A percentile compares a stretch with the other conserved stretches of the same genome.
Conservation (phyloP, 2,329 filamentous ascomycete species). For the Phialophora verrucosa region DNA sequence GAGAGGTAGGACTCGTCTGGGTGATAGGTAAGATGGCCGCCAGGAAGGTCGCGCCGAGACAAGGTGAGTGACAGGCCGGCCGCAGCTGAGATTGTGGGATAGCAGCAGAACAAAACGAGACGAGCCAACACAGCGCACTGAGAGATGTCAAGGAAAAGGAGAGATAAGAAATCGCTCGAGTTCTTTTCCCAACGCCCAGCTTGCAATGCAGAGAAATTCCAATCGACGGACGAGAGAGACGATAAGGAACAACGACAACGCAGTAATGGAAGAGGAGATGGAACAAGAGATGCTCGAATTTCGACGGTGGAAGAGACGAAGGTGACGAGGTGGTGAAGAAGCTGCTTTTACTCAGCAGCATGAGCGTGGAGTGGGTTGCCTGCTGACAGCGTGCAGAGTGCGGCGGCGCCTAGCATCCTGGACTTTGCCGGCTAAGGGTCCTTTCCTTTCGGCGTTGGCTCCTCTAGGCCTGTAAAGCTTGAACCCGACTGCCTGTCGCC, state of each 20-base stretch:
- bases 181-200: constrained; percentile 38
- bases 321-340: constrained; percentile 12
- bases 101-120: constrained; percentile 35
- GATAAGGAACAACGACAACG: constrained; percentile 22
- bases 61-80: constrained; percentile 23
- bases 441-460: neutral
- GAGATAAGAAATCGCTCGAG: constrained; percentile 39
- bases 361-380: constrained; percentile 1
- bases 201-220: constrained; percentile 39
- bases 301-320: constrained; percentile 24
- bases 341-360: constrained; percentile 7
- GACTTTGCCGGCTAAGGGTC: neutral
- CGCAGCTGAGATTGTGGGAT: constrained; percentile 20
- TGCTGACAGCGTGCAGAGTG: constrained; percentile 2
- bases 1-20: constrained; percentile 30
- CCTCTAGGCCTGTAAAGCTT: neutral
- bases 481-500: constrained; percentile 11
- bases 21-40: constrained; percentile 26
- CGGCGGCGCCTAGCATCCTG: neutral
- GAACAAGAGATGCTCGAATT: constrained; percentile 34
- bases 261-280: constrained; percentile 29
- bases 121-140: constrained; percentile 25
- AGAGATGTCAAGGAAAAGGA: constrained; percentile 34
- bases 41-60: constrained; percentile 34
- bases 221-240: constrained; percentile 34